These are phyloP conservation scores for Aspergillus versicolor DNA, from an alignment of 2,329 filamentous ascomycete species.

Conservation along the genomic window DNA sequence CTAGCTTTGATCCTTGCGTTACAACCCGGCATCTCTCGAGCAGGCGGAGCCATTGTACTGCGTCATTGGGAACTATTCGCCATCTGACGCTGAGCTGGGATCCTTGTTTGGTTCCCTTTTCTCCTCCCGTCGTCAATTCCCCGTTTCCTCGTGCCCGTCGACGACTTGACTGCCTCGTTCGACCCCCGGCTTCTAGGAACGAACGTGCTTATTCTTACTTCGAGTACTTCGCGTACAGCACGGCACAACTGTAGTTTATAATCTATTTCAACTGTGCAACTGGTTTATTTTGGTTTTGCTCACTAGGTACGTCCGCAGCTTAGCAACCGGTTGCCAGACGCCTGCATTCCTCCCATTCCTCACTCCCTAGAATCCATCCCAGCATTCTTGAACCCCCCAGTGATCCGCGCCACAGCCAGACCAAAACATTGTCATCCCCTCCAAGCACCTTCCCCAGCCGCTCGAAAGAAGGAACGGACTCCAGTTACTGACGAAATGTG, in stretches of 20 bases:
- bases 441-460: constrained; percentile 18
- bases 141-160: constrained; percentile 21
- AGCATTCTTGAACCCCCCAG: constrained; percentile 29
- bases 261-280: too few species aligned
- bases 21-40: constrained; percentile 1
- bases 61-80: not conserved
- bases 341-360: constrained; percentile 32
- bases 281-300: constrained; percentile 7
- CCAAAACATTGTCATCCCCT: constrained; percentile 18
- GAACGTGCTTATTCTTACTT: constrained; percentile 15
- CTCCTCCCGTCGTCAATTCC: constrained; percentile 14
- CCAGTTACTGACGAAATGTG: constrained; percentile 11
- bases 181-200: constrained; percentile 14
- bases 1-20: constrained; percentile 13
- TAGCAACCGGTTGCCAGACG: constrained; percentile 21
- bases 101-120: constrained; percentile 9
- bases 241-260: too few species aligned
- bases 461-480: constrained; percentile 11
- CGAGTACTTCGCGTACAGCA: too few species aligned
- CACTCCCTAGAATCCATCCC: constrained; percentile 19
- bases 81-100: not conserved
- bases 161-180: constrained; percentile 15
- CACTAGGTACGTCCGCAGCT: constrained; percentile 21
- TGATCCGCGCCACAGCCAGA: constrained; percentile 17
- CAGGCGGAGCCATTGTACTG: constrained; percentile 5